Conservation (phyloP, 495 filamentous ascomycete genomes). For the Xylaria flabelliformis region DNA sequence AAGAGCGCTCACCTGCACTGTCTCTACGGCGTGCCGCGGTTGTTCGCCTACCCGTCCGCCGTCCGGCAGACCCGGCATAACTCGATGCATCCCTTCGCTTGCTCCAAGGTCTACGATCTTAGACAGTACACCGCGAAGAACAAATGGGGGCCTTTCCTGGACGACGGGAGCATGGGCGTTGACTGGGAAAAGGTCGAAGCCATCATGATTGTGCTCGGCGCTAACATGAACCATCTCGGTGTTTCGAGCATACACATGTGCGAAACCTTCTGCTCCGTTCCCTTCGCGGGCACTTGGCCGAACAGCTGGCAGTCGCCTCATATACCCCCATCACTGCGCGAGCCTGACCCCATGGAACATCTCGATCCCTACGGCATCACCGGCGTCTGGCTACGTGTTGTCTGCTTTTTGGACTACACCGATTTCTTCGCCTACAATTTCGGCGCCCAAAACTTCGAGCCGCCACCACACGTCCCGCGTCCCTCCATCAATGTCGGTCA, state of each 20-base stretch:
- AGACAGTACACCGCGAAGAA: conserved; percentile 62
- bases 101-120: conserved; percentile 68
- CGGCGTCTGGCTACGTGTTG: conserved; percentile 64
- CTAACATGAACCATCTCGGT: conserved; percentile 58
- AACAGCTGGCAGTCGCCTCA: conserved; percentile 49
- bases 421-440: conserved; percentile 71
- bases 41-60: conserved; percentile 32
- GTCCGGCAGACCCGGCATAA: conserved; percentile 36
- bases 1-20: conserved; percentile 67
- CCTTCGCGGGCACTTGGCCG: conserved; percentile 60
- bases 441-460: conserved; percentile 33
- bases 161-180: conserved; percentile 57
- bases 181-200: conserved; percentile 78
- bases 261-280: conserved; percentile 53
- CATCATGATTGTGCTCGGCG: conserved; percentile 63
- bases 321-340: conserved; percentile 22
- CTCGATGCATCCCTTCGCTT: conserved; percentile 59
- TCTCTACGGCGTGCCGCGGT: conserved; percentile 60
- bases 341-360: conserved; percentile 49
- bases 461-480: conserved; percentile 50
- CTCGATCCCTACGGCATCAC: conserved; percentile 66
- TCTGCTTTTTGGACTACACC: conserved; percentile 57
- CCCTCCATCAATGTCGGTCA: conserved; percentile 59
- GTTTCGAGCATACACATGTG: conserved; percentile 51
- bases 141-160: conserved; percentile 67